phyloP scores from a whole-genome alignment of 2,329 filamentous ascomycete species.

The Acephala macrosclerotiorum region DNA sequence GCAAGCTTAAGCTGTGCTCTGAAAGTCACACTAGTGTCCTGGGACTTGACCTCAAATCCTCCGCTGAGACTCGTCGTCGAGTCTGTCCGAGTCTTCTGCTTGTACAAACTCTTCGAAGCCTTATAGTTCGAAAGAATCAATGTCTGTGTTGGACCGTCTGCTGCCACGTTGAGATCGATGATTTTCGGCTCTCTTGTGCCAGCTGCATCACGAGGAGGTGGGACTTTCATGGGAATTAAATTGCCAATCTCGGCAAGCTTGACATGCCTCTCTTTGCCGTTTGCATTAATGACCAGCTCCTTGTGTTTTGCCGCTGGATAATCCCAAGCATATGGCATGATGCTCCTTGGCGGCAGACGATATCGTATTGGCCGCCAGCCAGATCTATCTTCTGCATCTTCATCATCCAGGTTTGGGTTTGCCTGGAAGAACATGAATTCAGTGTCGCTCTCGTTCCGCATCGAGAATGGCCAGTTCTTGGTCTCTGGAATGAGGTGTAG shows the following conservation, averaged over 20 bases:
- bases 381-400: constrained; percentile 81
- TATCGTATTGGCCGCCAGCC: constrained; percentile 95
- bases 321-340: constrained; percentile 99
- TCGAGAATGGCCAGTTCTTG: constrained; percentile 97
- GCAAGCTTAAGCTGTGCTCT: constrained; percentile 87
- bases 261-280: constrained; percentile 85
- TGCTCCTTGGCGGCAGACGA: constrained; percentile 88
- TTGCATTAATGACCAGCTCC: constrained; percentile 83
- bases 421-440: constrained; percentile 98
- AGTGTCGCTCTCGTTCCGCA: constrained; percentile 96
- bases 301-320: constrained; percentile 98
- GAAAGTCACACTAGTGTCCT: constrained; percentile 88
- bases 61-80: constrained; percentile 60
- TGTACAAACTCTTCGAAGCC: constrained; percentile 90
- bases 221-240: constrained; percentile 90
- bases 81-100: constrained; percentile 60
- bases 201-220: constrained; percentile 55
- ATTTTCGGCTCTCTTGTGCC: constrained; percentile 77
- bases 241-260: constrained; percentile 97
- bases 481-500: constrained; percentile 88
- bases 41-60: constrained; percentile 92
- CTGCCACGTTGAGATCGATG: constrained; percentile 95
- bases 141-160: constrained; percentile 94
- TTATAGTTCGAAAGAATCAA: constrained; percentile 95
- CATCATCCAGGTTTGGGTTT: constrained; percentile 90